Base-by-base conservation (phyloP, 768 basidiomycete genomes). In the Rhodotorula sphaerocarpa region DNA sequence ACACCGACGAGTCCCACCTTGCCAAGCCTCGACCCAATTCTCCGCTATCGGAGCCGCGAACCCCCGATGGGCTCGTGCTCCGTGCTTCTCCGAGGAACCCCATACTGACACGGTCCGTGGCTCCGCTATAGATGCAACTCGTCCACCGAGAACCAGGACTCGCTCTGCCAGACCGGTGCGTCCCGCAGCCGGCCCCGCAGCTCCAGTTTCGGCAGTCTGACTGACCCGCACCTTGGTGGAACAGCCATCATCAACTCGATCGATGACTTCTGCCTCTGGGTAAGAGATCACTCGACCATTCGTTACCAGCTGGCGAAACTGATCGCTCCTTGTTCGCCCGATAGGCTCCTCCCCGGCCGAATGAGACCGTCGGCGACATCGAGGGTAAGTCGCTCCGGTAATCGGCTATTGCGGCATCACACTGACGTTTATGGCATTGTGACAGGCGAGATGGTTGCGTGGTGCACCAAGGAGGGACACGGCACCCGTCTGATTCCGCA, bases 401-500 rank as follows among this genome's bases (percentile, higher is more conserved):
- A 18, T 11, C 46, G n/a, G 16, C 43, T 15, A 31, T 5, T 12
- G 7, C n/a, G n/a, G n/a, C 27, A 3, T 2, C 23, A 7, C 4
- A 5, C 46, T 47, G 11, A 23, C 39, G 9, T 14, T n/a, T n/a
- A n/a, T n/a, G n/a, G n/a, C n/a, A n/a, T n/a, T n/a, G n/a, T n/a
- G 30, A 33, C 50, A 59, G 53, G 60, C 42, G 65, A 64, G 63
- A 70, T 73, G 59, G 73, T 76, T 18, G 74, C 75, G 1, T 75
- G 65, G 63, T 76, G 75, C 69, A 75, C 74, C 31, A 72, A 73
- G 52, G 61, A 66, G 72, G 82, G 81, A 10, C 82, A 80, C 57
- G 88, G 88, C 4, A 83, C 86, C 6, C 85, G 88, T 61, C 71
- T 84, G 56, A 86, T 90, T 39, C 86, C 86, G n/a, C 74, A 72